Evolutionary conservation across 1,139 yeast genomes (phyloP), one percentile per base, ranked within the genome.

Genomic region (Yamadazyma siamensis): DNA sequence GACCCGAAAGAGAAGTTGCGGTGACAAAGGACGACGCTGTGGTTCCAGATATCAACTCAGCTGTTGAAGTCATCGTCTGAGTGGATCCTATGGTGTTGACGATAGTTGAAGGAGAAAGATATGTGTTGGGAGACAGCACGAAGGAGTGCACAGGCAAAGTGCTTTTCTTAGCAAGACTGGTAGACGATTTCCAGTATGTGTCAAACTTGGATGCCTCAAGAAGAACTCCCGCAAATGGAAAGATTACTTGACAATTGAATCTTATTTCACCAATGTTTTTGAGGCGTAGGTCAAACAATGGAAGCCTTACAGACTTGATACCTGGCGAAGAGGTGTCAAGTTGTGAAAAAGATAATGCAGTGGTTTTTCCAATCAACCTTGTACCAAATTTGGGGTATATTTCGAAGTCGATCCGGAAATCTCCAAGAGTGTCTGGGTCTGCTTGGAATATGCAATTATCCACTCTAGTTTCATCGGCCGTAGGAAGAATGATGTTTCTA

Each of bases 331-430:
- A 56, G 3, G 71, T 54, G 27, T 69, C 65, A 2, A 49, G 62
- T 44, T 48, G 69, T 32, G 65, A 81, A 70, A 44, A 80, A 44
- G 60, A 70, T 54, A 84, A 64, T 0, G 88, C 91, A 0, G 94
- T 80, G 0, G 96, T 76, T 49, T 89, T 89, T 4, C 96, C 96
- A 33, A 91, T 81, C 34, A 89, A 64, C 39, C 95, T 74, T 0
- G 97, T 88, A 19, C 98, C 98, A 60, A 87, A 91, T 11, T 91
- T 85, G 1, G 98, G 96, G 56, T 83, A 89, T 12, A 91, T 74
- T 54, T 91, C 98, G 54, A 91, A 85, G 51, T 88, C 96, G 37
- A 91, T 76, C 15, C 81, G 66, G 50, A 91, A 86, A 31, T 78
- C 77, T 39, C 52, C 52, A 30, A 68, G 52, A 6, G 87, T 80